Percentiles rank a stretch among this genome's conserved stretches.
These are phyloP conservation scores for Globisporangium splendens DNA, from an alignment of 352 stramenopile genomes.

Conservation along the genomic window DNA sequence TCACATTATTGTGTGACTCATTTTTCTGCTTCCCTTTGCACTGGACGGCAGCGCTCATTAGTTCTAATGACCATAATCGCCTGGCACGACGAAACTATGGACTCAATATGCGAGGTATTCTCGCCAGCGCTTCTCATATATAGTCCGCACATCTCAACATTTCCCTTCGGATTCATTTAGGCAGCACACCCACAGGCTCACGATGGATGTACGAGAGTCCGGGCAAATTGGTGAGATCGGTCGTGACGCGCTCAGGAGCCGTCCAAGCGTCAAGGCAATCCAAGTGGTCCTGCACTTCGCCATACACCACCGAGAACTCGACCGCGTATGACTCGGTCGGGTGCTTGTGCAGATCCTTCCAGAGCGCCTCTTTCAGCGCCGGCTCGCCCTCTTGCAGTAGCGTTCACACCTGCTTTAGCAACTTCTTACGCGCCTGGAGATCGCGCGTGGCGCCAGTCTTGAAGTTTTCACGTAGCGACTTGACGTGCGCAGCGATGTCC, in stretches of 20 bases:
- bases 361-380: constrained; percentile 44
- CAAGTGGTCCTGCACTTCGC: constrained; percentile 64
- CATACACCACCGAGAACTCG: constrained; percentile 19
- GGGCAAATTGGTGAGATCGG: constrained; percentile 46
- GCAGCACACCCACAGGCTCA: constrained; percentile 78
- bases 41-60: too few relatives aligned
- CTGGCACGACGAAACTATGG: too few relatives aligned
- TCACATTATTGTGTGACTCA: too few relatives aligned
- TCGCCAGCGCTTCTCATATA: too few relatives aligned
- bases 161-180: too few relatives aligned
- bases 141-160: too few relatives aligned
- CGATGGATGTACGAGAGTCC: constrained; percentile 45
- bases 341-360: constrained; percentile 63
- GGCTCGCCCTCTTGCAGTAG: constrained; percentile 40
- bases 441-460: constrained; percentile 39
- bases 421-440: constrained; percentile 28
- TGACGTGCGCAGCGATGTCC: constrained; percentile 48
- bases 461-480: constrained; percentile 46
- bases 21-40: too few relatives aligned
- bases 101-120: too few relatives aligned
- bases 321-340: constrained; percentile 64
- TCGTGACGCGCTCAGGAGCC: constrained; percentile 44
- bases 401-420: constrained; percentile 45
- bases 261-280: constrained; percentile 58
- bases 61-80: too few relatives aligned